Evolutionary conservation across 2,329 filamentous ascomycete species (phyloP), one percentile per base, ranked within the genome.

Genomic region (Plenodomus biglobosus): DNA sequence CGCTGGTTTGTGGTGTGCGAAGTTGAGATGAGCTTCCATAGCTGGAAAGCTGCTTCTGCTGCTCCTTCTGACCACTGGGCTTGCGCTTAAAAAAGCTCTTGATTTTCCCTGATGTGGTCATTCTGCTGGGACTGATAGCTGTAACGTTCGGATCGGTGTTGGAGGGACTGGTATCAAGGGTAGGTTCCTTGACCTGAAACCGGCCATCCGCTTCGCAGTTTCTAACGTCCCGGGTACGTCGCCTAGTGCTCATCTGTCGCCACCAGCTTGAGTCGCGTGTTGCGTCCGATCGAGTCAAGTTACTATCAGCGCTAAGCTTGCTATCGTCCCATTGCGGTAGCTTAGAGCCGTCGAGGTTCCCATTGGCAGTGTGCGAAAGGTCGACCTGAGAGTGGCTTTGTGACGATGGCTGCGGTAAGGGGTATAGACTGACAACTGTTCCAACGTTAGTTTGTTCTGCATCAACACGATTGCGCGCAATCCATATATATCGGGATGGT

Each of bases 31-130:
- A 70, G 42, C 66, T 69, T 17, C 68, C 64, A 36, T 64, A 69
- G 40, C 65, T 68, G 10, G 65, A 70, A 7, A 69, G 57, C 36
- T 68, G 65, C 49, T 67, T 70, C 32, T 67, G 65, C 13, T 64
- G 61, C 19, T 70, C 65, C 30, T 59, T 55, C 37, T 55, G 54
- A 21, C 50, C 59, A 38, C 55, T 62, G 1, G 66, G 63, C 47
- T 68, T 71, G 27, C 69, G 56, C 41, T 65, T 70, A 57, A 71
- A 71, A 38, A 71, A 69, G 42, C 51, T 69, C 47, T 68, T 70
- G 21, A 70, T 61, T 46, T 70, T 69, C 6, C 61, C 68, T 3
- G 66, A 61, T 10, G 62, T 62, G 19, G 65, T 65, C 43, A 52
- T 62, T 40, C 56, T 55, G 17, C 61, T 57, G 1, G 65, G 66